Evolutionary conservation across 1,139 yeast genomes (phyloP), one percentile per base, ranked within the genome.

Genomic region (Taphrina deformans): DNA sequence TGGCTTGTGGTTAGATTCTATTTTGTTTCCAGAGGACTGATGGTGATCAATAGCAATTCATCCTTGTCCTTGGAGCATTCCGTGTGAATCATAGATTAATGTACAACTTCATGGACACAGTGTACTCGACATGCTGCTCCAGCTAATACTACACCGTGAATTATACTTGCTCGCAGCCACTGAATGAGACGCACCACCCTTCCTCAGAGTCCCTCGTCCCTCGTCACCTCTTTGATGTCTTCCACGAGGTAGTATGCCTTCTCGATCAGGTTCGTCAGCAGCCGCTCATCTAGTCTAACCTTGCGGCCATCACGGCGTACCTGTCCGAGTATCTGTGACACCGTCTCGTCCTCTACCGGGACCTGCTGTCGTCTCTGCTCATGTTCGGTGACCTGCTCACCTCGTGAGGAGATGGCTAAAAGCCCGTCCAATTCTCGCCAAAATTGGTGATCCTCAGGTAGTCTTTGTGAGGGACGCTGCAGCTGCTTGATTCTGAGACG

Each of bases 281-380:
- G 3, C 1, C 33, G n/a, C 23, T 38, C 58, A 23, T 35, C 48
- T 48, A 53, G 38, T 27, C 40, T 35, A 12, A 53, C 58, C 35
- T 53, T 53, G 31, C 46, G 27, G 23, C 40, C 33, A 35, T 35
- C 48, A 2, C 31, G 14, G 7, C 45, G 21, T 6, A 31, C 18
- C 3, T 31, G 58, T 5, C 48, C 48, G n/a, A 53, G 46, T 24
- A 53, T 53, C 7, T 41, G 45, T 21, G 58, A 21, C 23, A 53
- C 26, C 7, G 46, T 53, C 14, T 38, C 58, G 48, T 53, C 58
- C 18, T 53, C 33, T n/a, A 23, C 35, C 1, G 48, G 14, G 9
- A 7, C 7, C 5, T 44, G 14, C 27, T 5, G 7, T 44, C 10
- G n/a, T n/a, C 21, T 10, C 5, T 44, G 48, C 21, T 21, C 48